Percentiles rank a stretch among this genome's conserved stretches.
Evolutionary conservation across 2,329 filamentous ascomycete genomes (phyloP).

Genomic region (Verticillium nonalfalfae): DNA sequence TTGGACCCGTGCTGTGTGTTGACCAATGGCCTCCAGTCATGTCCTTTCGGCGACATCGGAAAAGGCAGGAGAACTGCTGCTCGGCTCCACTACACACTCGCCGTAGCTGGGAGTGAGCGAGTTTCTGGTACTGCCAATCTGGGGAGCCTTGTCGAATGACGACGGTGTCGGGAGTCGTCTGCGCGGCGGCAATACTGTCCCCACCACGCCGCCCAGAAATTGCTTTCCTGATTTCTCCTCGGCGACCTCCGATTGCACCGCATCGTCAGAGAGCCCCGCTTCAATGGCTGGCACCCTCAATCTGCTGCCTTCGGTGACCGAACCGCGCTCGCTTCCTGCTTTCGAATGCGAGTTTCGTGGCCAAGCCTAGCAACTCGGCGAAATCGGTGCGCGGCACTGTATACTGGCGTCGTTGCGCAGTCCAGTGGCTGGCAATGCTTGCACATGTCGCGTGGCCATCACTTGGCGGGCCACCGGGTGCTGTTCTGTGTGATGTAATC

Average conservation of each 20-base stretch:
- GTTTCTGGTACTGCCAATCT: background rate
- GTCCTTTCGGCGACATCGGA: constrained; percentile 10
- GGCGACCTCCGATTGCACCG: constrained; percentile 2
- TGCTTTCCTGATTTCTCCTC: constrained; percentile 8
- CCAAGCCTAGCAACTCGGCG: background rate
- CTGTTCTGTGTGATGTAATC: background rate
- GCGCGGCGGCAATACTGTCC: constrained; percentile 1
- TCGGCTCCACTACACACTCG: constrained; percentile 5
- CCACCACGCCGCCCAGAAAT: constrained; percentile 1
- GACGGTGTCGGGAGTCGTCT: constrained; percentile 10
- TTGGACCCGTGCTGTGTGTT: constrained; percentile 5
- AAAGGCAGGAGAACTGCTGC: constrained; percentile 9
- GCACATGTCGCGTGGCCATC: background rate
- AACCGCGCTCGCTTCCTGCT: background rate
- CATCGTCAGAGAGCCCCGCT: background rate
- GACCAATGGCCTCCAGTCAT: constrained; percentile 7
- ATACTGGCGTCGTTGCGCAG: background rate
- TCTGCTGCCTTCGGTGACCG: background rate
- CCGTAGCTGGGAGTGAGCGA: constrained; percentile 4
- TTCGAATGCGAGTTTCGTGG: background rate
- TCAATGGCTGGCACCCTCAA: background rate
- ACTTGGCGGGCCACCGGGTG: background rate
- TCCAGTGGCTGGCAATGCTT: background rate
- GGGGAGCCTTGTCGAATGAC: constrained; percentile 8
- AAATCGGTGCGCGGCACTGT: background rate